Conservation (phyloP, 2,329 filamentous ascomycete genomes). For the Paracorniculantispora psalliotae region DNA sequence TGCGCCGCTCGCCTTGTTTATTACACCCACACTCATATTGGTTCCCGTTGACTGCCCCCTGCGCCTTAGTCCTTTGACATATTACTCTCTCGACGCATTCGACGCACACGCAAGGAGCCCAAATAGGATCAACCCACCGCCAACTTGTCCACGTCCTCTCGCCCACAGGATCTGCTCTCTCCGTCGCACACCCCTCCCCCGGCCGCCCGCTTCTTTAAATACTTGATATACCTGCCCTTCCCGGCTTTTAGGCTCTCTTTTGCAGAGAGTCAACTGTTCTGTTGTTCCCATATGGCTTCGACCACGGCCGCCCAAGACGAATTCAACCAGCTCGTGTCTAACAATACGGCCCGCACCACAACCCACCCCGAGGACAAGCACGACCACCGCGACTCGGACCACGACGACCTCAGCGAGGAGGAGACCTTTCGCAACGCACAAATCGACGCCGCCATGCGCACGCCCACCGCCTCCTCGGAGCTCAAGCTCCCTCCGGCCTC, state of each 20-base stretch:
- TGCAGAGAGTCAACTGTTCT: not conserved
- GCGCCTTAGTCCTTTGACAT: not conserved
- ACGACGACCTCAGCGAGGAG: constrained; percentile 55
- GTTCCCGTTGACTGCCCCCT: not conserved
- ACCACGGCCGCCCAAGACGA: constrained; percentile 60
- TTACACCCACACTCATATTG: not conserved
- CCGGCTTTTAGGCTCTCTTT: constrained; percentile 11
- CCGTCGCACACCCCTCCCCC: not conserved
- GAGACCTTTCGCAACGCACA: constrained; percentile 47
- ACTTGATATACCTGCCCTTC: constrained; percentile 9
- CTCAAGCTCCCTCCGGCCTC: constrained; percentile 58
- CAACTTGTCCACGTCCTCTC: not conserved
- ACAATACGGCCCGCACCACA: constrained; percentile 42
- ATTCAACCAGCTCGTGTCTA: constrained; percentile 58
- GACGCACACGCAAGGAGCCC: not conserved
- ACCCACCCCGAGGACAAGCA: constrained; percentile 57
- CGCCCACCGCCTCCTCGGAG: constrained; percentile 46
- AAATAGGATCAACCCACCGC: constrained; percentile 3
- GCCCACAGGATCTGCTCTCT: constrained; percentile 4
- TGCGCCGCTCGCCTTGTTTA: not conserved
- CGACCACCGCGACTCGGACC: constrained; percentile 41
- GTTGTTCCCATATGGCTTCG: constrained; percentile 37
- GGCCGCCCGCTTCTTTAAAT: not conserved
- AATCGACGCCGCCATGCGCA: constrained; percentile 62
- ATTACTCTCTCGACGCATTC: too few relatives aligned